Base-by-base conservation (phyloP, 495 filamentous ascomycete species). In the Podospora conica region DNA sequence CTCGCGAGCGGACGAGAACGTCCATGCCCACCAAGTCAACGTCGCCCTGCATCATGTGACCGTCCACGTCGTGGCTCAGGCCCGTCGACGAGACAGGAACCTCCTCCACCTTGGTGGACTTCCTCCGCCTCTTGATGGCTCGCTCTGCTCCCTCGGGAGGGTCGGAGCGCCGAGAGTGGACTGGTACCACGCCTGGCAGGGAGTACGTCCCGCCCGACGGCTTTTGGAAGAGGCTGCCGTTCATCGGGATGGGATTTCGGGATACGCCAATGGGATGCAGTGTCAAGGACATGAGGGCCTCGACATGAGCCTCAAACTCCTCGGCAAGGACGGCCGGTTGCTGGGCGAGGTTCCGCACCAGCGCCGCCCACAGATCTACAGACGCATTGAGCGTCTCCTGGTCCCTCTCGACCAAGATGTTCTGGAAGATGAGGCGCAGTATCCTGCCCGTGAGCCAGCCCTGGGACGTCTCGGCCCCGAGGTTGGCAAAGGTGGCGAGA, bases 1-100 rank as follows among this genome's bases (percentile, higher is more conserved):
- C 88, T 74, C 93, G 92, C 8, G 93, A 96, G 69, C 93, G 86
- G 63, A 97, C 83, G 70, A 98, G 85, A 5, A 87, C 88, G 63
- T 98, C 96, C 59, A 88, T 81, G 56, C 96, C 93, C 27, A 98
- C 93, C 54, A 98, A 80, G 69, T 98, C 95, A 61, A 97, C 88
- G 72, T 98, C 95, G 55, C 95, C 95, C 71, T 92, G 90, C 77
- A 98, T 91, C 91, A 98, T 97, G 71, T 96, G 92, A 20, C 92
- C 95, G 73, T 98, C 95, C 40, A 98, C 91, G 74, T 98, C 96
- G 76, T 98, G 96, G 4, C 40, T 48, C 40, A 48, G 2, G 40
- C 88, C 83, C 15, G 88, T 87, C 25, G 79, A 77, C 10, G 80
- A 63, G 0, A 85, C 73, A 25, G 85, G 78, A n/a, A 85, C 74